These are phyloP conservation scores for Fusarium fracticaudum DNA, from an alignment of 2,329 filamentous ascomycete genomes.

Conservation along the genomic window DNA sequence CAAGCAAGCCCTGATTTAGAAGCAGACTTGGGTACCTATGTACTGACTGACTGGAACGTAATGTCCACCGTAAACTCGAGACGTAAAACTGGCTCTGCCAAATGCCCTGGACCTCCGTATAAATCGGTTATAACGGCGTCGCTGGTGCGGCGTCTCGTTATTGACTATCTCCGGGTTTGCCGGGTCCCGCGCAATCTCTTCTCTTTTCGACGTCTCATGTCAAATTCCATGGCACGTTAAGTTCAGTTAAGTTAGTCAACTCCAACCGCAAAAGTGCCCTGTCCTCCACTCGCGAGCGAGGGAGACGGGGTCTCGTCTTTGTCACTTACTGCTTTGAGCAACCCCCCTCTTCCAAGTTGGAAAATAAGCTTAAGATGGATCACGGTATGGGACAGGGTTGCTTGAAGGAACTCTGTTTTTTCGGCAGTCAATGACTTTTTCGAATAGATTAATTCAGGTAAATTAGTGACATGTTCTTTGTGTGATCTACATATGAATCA, in stretches of 20 bases:
- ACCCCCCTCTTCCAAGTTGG: constrained; percentile 15
- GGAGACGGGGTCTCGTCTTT: not conserved
- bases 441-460: not conserved
- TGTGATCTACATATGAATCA: no score
- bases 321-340: constrained; percentile 14
- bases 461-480: no score
- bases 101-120: not conserved
- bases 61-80: constrained; percentile 8
- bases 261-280: constrained; percentile 19
- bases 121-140: constrained; percentile 39
- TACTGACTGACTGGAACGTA: not conserved
- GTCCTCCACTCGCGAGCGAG: not conserved
- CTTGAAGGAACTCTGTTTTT: constrained; percentile 1
- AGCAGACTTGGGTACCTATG: not conserved
- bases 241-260: constrained; percentile 5
- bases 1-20: not conserved
- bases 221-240: constrained; percentile 5
- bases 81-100: constrained; percentile 8
- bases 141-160: constrained; percentile 4
- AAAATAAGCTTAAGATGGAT: constrained; percentile 45
- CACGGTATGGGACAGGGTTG: constrained; percentile 33
- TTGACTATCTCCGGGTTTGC: constrained; percentile 39
- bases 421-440: not conserved
- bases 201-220: constrained; percentile 21
- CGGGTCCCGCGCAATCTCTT: constrained; percentile 38